These are phyloP conservation scores for Gynostemma pentaphyllum DNA, from an alignment of 306 rosid genomes.

Conservation along the genomic window DNA sequence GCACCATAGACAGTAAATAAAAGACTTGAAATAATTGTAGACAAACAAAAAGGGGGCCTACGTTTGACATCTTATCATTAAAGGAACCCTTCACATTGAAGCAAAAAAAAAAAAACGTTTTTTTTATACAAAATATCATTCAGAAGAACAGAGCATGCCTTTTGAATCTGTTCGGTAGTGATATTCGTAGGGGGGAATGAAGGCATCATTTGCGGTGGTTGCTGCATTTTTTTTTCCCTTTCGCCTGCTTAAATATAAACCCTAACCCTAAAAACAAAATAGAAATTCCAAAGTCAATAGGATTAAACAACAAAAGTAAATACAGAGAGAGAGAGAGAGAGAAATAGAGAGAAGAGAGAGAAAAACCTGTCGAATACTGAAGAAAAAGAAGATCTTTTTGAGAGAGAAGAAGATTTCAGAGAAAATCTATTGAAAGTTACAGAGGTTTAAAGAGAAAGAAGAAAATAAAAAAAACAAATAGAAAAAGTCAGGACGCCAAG, in stretches of 20 bases:
- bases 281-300: slow-evolving; percentile 8
- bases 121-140: background rate
- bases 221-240: slow-evolving; percentile 99
- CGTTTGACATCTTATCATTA: background rate
- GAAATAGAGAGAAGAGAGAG: background rate
- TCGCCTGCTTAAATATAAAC: slow-evolving; percentile 20
- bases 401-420: slow-evolving; percentile 24
- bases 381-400: slow-evolving; percentile 6
- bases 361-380: slow-evolving; percentile 1
- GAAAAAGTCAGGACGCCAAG: background rate
- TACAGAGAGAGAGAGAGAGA: no score
- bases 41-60: no score
- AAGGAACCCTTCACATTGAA: background rate
- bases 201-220: slow-evolving; percentile 81
- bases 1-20: no score
- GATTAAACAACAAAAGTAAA: background rate
- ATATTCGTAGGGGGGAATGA: slow-evolving; percentile 67
- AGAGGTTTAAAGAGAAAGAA: slow-evolving; percentile 18
- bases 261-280: slow-evolving; percentile 31
- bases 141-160: slow-evolving; percentile 30
- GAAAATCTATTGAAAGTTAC: slow-evolving; percentile 15
- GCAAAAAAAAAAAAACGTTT: background rate
- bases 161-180: slow-evolving; percentile 98
- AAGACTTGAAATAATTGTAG: no score
- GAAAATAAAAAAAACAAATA: no score